These are phyloP conservation scores for Carex cristatella DNA, from an alignment of 176 grass and related monocot genomes.

Conservation along the genomic window DNA sequence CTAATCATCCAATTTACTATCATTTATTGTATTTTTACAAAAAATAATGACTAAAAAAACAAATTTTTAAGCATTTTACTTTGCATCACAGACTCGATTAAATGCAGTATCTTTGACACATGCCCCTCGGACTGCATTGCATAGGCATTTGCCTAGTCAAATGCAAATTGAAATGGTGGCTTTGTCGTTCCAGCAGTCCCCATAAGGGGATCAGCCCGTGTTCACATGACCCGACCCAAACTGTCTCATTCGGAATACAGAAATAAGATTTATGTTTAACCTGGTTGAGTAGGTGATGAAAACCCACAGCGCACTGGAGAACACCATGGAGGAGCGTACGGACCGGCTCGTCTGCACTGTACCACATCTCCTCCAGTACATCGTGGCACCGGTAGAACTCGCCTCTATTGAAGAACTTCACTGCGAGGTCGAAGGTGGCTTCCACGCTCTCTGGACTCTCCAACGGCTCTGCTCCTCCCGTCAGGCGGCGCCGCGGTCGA, in stretches of 20 bases:
- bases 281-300: constrained; percentile 90
- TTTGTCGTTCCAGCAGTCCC: not conserved
- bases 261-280: not conserved
- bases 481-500: constrained; percentile 44
- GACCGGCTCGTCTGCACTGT: constrained; percentile 57
- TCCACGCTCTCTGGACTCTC: not conserved
- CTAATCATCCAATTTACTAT: not conserved
- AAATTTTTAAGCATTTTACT: not conserved
- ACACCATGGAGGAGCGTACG: constrained; percentile 72
- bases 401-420: constrained; percentile 63
- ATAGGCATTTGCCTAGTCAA: not conserved
- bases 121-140: not conserved
- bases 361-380: constrained; percentile 88
- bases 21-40: not conserved
- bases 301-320: constrained; percentile 74
- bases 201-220: no score
- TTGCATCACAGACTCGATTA: not conserved
- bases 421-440: constrained; percentile 46
- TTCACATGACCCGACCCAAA: not conserved
- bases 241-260: not conserved
- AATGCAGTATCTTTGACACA: not conserved
- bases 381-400: constrained; percentile 82
- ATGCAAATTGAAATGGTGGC: not conserved
- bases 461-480: constrained; percentile 27
- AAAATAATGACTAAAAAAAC: not conserved